phyloP scores from a whole-genome alignment of 495 filamentous ascomycete species.

The Gamarada debralockiae region DNA sequence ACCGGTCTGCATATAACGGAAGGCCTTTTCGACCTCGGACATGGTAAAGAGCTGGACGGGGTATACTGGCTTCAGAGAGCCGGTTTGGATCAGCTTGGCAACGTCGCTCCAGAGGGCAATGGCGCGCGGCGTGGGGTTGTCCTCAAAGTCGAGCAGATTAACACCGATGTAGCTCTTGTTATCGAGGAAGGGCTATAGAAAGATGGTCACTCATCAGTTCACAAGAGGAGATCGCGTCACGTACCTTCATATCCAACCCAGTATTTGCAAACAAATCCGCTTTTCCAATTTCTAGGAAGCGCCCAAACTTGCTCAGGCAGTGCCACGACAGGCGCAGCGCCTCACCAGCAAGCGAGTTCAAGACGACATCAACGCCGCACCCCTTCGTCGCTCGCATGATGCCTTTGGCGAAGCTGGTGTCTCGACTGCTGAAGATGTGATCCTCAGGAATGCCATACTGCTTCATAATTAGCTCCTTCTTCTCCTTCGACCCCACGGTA shows the following conservation, averaged over 20 bases:
- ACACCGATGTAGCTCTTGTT: not conserved
- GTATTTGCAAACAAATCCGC: constrained; percentile 33
- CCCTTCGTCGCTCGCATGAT: constrained; percentile 44
- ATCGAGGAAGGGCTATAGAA: too few species aligned
- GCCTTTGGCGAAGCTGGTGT: constrained; percentile 38
- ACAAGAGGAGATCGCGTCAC: constrained; percentile 33
- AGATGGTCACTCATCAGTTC: constrained; percentile 30
- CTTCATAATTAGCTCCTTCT: constrained; percentile 44
- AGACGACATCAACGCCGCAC: constrained; percentile 57
- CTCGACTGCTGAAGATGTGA: constrained; percentile 45
- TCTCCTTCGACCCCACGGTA: constrained; percentile 48
- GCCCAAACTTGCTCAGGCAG: constrained; percentile 41
- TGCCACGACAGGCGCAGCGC: constrained; percentile 41
- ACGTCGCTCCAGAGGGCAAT: not conserved
- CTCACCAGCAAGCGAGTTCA: constrained; percentile 53
- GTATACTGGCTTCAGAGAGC: not conserved
- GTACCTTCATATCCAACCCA: constrained; percentile 17
- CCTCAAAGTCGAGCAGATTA: too few species aligned
- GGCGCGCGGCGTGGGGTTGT: too few species aligned
- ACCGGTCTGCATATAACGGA: not conserved
- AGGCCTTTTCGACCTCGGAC: not conserved
- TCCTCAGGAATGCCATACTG: constrained; percentile 46
- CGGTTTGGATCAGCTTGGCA: not conserved
- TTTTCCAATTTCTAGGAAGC: constrained; percentile 55
- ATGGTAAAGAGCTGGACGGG: not conserved